These are phyloP conservation scores for Eutrema heterophyllum DNA, from an alignment of 345 rosid genomes.

Conservation along the genomic window DNA sequence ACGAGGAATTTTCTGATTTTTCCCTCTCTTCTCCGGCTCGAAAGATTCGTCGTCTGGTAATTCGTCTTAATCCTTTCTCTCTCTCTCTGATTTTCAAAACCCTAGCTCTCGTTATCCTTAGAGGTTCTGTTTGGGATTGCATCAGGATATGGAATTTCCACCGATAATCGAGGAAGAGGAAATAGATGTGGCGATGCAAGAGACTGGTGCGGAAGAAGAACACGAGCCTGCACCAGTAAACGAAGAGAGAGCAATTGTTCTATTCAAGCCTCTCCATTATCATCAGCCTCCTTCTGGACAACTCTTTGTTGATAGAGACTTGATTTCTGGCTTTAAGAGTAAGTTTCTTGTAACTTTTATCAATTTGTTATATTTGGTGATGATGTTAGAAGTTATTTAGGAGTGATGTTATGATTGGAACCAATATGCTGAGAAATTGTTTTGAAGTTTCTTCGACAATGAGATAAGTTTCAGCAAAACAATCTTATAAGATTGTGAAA, in stretches of 20 bases:
- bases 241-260: conserved; percentile 66
- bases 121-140: background rate
- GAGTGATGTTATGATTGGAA: background rate
- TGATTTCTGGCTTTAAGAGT: conserved; percentile 58
- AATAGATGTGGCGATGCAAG: conserved; percentile 1
- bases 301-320: conserved; percentile 38
- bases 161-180: conserved; percentile 63
- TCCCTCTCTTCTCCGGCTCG: conserved; percentile 70
- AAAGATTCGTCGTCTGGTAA: conserved; percentile 83
- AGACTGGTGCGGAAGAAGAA: background rate
- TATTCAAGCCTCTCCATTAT: conserved; percentile 40
- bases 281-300: conserved; percentile 22
- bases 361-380: background rate
- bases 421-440: background rate
- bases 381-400: no score
- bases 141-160: conserved; percentile 51
- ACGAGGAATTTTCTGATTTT: conserved; percentile 78
- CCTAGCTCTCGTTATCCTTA: background rate
- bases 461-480: background rate
- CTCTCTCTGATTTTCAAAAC: background rate
- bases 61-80: background rate
- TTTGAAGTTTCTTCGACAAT: background rate
- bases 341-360: conserved; percentile 5
- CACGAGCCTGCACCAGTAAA: conserved; percentile 20
- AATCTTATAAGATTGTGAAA: background rate